A percentile compares a stretch with the other conserved stretches of the same genome.
Evolutionary conservation across 148 eudicot genomes (phyloP).

Genomic region (Talinum fruticosum): DNA sequence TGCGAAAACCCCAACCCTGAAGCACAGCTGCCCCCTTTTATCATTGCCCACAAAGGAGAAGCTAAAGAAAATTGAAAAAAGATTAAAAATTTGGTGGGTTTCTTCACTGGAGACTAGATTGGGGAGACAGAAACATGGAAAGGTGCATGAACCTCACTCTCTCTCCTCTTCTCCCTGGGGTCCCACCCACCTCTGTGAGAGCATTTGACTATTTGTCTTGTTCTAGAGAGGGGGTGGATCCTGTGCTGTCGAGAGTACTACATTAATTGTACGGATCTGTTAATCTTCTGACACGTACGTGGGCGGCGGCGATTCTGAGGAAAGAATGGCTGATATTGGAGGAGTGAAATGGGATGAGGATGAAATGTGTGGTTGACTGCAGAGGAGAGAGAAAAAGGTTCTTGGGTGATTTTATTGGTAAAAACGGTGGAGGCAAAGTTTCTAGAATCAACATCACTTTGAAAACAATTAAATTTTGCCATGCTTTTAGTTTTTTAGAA

Average conservation of each 20-base stretch:
- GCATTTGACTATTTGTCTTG: background rate
- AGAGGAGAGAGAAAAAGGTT: too few species aligned
- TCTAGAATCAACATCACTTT: too few species aligned
- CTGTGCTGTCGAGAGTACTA: background rate
- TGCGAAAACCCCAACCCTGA: conserved; percentile 7
- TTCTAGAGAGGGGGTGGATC: background rate
- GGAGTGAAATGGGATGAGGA: background rate
- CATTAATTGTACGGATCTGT: background rate
- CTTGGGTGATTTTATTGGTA: too few species aligned
- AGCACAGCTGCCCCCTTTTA: background rate
- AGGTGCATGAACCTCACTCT: conserved; percentile 34
- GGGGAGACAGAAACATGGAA: conserved; percentile 14
- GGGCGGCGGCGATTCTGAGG: background rate
- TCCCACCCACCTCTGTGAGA: background rate
- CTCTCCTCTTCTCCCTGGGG: conserved; percentile 13
- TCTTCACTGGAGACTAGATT: background rate
- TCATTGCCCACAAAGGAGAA: background rate
- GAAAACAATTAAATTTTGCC: too few species aligned
- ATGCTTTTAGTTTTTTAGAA: too few species aligned
- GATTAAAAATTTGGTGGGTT: conserved; percentile 1
- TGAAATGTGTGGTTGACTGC: background rate
- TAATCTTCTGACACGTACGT: background rate
- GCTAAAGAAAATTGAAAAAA: background rate
- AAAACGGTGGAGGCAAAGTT: too few species aligned
- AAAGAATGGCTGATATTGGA: background rate